These are phyloP conservation scores for Backusella tuberculispora DNA, from an alignment of 192 early-diverging fungal species.

Conservation along the genomic window DNA sequence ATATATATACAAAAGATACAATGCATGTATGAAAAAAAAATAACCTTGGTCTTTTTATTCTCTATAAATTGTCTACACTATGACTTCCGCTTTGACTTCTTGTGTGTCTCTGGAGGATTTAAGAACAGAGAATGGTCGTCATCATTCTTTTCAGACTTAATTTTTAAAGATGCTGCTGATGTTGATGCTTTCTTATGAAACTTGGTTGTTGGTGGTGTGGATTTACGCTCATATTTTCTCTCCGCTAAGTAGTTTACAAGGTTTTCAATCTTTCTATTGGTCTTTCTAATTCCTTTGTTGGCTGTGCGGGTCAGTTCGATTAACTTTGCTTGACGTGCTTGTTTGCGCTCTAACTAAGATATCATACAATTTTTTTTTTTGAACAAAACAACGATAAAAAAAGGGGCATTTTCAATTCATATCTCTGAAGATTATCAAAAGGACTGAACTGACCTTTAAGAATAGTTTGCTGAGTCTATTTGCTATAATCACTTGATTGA, in stretches of 20 bases:
- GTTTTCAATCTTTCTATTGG: background rate
- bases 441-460: background rate
- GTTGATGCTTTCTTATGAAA: background rate
- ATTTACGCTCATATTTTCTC: background rate
- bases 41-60: too few relatives aligned
- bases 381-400: background rate
- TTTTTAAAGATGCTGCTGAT: background rate
- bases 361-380: background rate
- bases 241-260: background rate
- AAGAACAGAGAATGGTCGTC: background rate
- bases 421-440: background rate
- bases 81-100: background rate
- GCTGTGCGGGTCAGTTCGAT: background rate
- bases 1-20: background rate
- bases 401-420: background rate
- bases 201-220: background rate
- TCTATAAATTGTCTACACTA: background rate
- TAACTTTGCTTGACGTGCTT: constrained; percentile 5
- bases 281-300: constrained; percentile 7
- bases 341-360: constrained; percentile 8
- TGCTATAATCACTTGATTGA: background rate
- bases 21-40: too few relatives aligned
- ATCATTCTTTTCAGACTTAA: background rate
- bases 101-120: background rate
- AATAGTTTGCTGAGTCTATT: background rate